Base-by-base conservation (phyloP, 805 yeast genomes). In the Priceomyces haplophilus region DNA sequence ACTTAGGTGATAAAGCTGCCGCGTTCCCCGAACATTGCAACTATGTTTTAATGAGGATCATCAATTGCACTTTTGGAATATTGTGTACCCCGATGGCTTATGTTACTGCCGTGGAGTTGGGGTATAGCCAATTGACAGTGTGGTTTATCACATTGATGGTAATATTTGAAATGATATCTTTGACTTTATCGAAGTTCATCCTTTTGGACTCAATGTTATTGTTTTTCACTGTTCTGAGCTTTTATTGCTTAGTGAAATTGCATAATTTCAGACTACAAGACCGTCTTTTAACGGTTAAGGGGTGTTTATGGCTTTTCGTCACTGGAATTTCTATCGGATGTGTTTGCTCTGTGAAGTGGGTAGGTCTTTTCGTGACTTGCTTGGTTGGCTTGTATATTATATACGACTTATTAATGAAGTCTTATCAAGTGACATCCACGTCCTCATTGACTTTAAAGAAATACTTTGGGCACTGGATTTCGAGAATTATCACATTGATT, bases 191-290 rank as follows among this genome's bases (percentile, higher is more conserved):
- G 13, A 85, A 89, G 61, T 88, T 93, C 61, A 93, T 93, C 52
- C 71, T 93, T 45, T 77, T 93, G 51, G 99, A 93, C 65, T 88
- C 97, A 7, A 88, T 89, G 80, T 78, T 93, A 38, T 72, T 89
- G 49, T 84, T 90, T 59, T 90, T 91, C 75, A 88, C 97, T 8
- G 83, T 84, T 11, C 47, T 61, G 24, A 55, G 65, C 21, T 69
- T 56, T 46, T 65, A 59, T 42, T 60, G 72, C 38, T 58, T 70
- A 31, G 51, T 61, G 4, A 76, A 76, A 41, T 56, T 82, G 21
- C 83, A 83, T 56, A 60, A 60, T 10, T 61, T 78, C 46, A 70
- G 79, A 51, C 41, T 56, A 2, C 47, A 54, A 8, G 53, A 62
- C 24, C 35, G 48, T 8, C 72, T 79, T 38, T 65, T 78, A 42